phyloP scores from a whole-genome alignment of 2,329 filamentous ascomycete genomes.

The Phialemoniopsis sp. region DNA sequence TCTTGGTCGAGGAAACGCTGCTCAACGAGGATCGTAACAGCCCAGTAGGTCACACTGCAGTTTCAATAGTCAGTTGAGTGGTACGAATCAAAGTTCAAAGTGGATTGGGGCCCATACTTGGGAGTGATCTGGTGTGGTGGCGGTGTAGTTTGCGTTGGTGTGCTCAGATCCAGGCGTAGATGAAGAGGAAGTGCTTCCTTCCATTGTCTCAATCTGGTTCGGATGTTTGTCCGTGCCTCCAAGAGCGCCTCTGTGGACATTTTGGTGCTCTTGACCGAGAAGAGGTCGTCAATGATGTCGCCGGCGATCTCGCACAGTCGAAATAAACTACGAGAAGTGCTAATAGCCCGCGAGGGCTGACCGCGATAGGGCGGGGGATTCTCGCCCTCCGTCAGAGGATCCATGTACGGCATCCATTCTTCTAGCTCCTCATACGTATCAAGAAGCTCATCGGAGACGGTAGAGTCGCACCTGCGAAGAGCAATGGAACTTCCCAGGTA shows the following conservation, averaged over 20 bases:
- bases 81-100: too few relatives aligned
- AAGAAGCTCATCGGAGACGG: too few relatives aligned
- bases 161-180: background rate
- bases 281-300: background rate
- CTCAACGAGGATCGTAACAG: conserved; percentile 35
- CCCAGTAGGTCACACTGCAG: too few relatives aligned
- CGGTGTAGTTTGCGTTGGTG: background rate
- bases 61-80: too few relatives aligned
- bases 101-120: too few relatives aligned
- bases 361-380: background rate
- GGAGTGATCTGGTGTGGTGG: background rate
- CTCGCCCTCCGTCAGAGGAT: too few relatives aligned
- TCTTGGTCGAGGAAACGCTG: conserved; percentile 33
- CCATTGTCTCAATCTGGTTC: background rate
- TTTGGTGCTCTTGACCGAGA: background rate
- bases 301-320: background rate
- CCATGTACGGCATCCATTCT: too few relatives aligned
- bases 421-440: too few relatives aligned
- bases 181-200: too few relatives aligned
- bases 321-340: background rate
- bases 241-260: background rate
- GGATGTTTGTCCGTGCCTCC: background rate
- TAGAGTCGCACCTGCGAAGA: too few relatives aligned
- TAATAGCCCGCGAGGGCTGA: background rate
- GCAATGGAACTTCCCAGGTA: too few relatives aligned